Conservation (phyloP, 495 filamentous ascomycete genomes). For the Bathelium albidoporum region DNA sequence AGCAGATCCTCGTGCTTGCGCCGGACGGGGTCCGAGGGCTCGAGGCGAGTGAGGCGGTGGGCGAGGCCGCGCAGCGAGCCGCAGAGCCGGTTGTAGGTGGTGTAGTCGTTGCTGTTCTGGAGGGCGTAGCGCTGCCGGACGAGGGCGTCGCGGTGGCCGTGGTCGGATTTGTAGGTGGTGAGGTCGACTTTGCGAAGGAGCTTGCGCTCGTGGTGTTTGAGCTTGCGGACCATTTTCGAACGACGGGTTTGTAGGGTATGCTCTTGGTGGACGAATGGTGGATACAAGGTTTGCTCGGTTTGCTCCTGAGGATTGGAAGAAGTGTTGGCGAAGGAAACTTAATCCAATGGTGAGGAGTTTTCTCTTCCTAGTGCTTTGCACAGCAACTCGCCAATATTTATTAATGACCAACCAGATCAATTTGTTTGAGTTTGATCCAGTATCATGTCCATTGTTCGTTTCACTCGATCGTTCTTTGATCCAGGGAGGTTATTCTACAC, state of each 20-base stretch:
- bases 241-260: not conserved
- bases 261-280: no score
- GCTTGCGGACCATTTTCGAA: constrained; percentile 66
- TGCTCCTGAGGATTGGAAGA: no score
- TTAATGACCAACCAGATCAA: no score
- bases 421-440: no score
- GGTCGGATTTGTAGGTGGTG: constrained; percentile 82
- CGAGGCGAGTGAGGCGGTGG: constrained; percentile 68
- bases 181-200: constrained; percentile 91
- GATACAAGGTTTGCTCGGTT: no score
- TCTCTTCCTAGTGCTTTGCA: no score
- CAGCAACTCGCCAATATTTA: no score
- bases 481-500: no score
- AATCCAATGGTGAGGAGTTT: no score
- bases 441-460: no score
- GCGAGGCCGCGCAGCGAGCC: constrained; percentile 80
- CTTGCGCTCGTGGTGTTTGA: constrained; percentile 87
- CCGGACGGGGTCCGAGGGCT: constrained; percentile 64
- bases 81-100: constrained; percentile 77
- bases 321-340: no score
- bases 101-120: constrained; percentile 74
- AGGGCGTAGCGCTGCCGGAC: constrained; percentile 80
- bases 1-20: constrained; percentile 71
- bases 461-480: no score
- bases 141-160: constrained; percentile 67